phyloP scores from a whole-genome alignment of 2,329 filamentous ascomycete species.

The Cryoendolithus antarcticus region DNA sequence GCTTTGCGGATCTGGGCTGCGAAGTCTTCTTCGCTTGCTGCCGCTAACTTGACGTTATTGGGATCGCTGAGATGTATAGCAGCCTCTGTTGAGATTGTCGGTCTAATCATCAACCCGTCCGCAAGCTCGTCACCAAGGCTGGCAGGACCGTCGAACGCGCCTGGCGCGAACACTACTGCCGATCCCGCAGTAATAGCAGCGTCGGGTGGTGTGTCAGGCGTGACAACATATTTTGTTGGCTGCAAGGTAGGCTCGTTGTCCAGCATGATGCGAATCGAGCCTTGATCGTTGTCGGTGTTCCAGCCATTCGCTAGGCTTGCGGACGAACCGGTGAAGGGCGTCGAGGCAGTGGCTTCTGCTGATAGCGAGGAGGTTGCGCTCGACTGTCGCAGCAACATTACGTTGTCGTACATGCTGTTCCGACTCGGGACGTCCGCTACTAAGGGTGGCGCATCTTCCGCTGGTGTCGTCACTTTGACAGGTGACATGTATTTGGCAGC shows the following conservation, averaged over 20 bases:
- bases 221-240: slow-evolving; percentile 8
- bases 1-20: slow-evolving; percentile 18
- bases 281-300: slow-evolving; percentile 11
- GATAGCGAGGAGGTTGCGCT: slow-evolving; percentile 15
- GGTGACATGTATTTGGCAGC: no score
- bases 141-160: no score
- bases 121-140: no score
- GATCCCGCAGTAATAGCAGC: slow-evolving; percentile 16
- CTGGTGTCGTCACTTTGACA: no score
- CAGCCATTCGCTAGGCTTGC: no score
- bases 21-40: slow-evolving; percentile 16
- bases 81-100: no score
- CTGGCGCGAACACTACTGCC: slow-evolving; percentile 16
- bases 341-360: slow-evolving; percentile 6
- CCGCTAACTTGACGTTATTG: no score
- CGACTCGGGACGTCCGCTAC: neutral
- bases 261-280: slow-evolving; percentile 25
- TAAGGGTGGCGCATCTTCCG: no score
- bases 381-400: slow-evolving; percentile 21
- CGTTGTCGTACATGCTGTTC: slow-evolving; percentile 18
- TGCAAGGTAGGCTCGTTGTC: slow-evolving; percentile 13
- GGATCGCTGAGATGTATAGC: no score
- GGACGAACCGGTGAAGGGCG: no score
- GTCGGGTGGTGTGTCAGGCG: slow-evolving; percentile 21
- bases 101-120: no score